These are phyloP conservation scores for Polychytrium aggregatum DNA, from an alignment of 192 early-diverging fungal genomes.

Conservation along the genomic window DNA sequence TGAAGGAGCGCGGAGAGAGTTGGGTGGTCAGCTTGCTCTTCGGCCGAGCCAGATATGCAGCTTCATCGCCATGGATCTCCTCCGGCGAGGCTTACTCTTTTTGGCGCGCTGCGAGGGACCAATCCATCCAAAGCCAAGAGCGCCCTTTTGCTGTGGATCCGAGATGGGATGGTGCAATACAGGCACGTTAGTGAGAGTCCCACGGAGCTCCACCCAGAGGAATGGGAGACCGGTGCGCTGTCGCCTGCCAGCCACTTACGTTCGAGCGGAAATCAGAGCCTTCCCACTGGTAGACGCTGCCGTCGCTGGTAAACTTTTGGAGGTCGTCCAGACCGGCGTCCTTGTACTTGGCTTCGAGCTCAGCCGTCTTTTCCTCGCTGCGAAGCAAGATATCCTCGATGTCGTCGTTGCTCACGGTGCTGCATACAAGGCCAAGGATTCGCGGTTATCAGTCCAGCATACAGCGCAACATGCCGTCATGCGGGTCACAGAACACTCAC, in stretches of 20 bases:
- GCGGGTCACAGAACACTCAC: too few relatives aligned
- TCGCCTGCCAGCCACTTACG: too few relatives aligned
- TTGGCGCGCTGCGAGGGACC: conserved; percentile 90
- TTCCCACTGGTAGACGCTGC: conserved; percentile 85
- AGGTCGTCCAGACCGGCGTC: conserved; percentile 87
- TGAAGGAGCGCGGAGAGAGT: too few relatives aligned
- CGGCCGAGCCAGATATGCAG: too few relatives aligned
- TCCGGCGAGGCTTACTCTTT: too few relatives aligned
- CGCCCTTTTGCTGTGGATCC: conserved; percentile 31
- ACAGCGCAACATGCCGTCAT: too few relatives aligned
- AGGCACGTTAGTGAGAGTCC: not conserved
- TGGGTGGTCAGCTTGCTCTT: too few relatives aligned
- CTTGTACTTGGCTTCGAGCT: conserved; percentile 82
- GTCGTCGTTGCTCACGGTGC: conserved; percentile 63
- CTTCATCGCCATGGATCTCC: too few relatives aligned
- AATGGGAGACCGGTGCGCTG: too few relatives aligned
- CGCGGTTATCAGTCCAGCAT: too few relatives aligned
- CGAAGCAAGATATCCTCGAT: conserved; percentile 73
- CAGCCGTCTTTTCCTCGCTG: conserved; percentile 78
- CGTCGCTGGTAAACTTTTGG: conserved; percentile 71
- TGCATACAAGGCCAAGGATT: conserved; percentile 12
- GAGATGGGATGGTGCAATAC: too few relatives aligned
- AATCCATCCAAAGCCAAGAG: conserved; percentile 69
- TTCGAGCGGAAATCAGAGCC: conserved; percentile 93
- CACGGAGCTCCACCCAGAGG: not conserved